Evolutionary conservation across 805 yeast species (phyloP), one percentile per base, ranked within the genome.

Genomic region (Yamadazyma insecticola): DNA sequence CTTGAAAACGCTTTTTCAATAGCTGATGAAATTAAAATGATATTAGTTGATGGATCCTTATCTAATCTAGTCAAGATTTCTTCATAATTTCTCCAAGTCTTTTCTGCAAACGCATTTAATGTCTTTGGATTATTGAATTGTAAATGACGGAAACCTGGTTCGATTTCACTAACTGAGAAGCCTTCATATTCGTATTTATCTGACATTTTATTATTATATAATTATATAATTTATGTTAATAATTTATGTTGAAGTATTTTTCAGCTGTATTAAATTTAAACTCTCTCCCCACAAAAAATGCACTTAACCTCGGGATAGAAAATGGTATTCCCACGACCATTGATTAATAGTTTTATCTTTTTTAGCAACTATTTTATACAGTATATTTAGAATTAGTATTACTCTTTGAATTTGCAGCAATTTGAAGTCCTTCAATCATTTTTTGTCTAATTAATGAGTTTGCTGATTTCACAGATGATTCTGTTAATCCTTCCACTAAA

Each of bases 401-500:
- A n/a, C n/a, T n/a, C n/a, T n/a, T n/a, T n/a, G n/a, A n/a, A n/a
- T n/a, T n/a, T n/a, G n/a, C n/a, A n/a, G n/a, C n/a, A n/a, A 67
- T 70, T 38, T 69, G 72, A 13, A 79, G 55, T 2, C 81, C 87
- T 37, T 69, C 76, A 5, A 75, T 60, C 46, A 79, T 73, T 24
- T 66, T 60, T 23, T 67, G 70, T 30, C 77, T 72, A 21, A 83
- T 61, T 37, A 77, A 46, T 13, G 63, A 68, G 33, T 80, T 77
- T 1, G 89, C 87, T 25, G 69, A 63, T 23, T 60, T 53, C 2
- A 87, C 81, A 5, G 77, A 66, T 11, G 58, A 53, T 31, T 78
- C 81, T 5, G 73, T 74, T 11, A 70, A 70, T 2, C 90, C 88
- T 53, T 90, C 97, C 19, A 90, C 76, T 14, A 83, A 63, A 12